phyloP scores from a whole-genome alignment of 768 basidiomycete species.

The Psilocybe cyanescens region DNA sequence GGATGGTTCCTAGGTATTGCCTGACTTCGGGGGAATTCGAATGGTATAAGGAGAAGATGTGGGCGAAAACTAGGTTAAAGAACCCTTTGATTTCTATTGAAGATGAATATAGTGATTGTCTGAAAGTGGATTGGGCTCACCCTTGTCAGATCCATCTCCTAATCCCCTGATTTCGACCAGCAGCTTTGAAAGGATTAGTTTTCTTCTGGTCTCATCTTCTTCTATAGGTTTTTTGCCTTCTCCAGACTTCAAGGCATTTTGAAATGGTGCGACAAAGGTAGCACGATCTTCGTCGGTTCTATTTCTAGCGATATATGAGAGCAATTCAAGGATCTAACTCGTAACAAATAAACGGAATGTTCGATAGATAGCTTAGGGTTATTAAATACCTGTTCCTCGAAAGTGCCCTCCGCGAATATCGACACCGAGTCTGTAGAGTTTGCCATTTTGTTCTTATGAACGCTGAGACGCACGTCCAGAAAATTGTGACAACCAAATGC shows the following conservation, averaged over 20 bases:
- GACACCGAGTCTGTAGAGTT: constrained; percentile 71
- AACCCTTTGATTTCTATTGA: constrained; percentile 77
- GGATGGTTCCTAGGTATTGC: constrained; percentile 50
- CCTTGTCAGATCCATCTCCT: constrained; percentile 80
- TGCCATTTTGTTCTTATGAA: constrained; percentile 52
- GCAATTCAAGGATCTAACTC: constrained; percentile 73
- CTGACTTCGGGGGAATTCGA: constrained; percentile 58
- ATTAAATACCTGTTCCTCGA: constrained; percentile 75
- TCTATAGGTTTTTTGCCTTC: constrained; percentile 57
- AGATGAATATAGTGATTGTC: constrained; percentile 7
- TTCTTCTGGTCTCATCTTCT: constrained; percentile 56
- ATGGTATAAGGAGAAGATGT: constrained; percentile 66
- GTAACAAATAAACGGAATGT: constrained; percentile 17
- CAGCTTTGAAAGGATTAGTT: constrained; percentile 61
- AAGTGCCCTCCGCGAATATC: constrained; percentile 87
- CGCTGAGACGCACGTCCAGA: constrained; percentile 31
- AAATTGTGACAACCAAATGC: constrained; percentile 33
- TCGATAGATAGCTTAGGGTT: neutral
- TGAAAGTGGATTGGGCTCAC: constrained; percentile 39
- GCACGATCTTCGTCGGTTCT: constrained; percentile 71
- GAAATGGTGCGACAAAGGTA: constrained; percentile 66
- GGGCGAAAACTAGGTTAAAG: constrained; percentile 81
- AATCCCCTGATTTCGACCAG: constrained; percentile 65
- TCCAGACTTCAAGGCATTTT: constrained; percentile 54
- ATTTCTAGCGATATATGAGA: constrained; percentile 71